phyloP scores from a whole-genome alignment of 163 green algal genomes.

The Chloroidium sp. region DNA sequence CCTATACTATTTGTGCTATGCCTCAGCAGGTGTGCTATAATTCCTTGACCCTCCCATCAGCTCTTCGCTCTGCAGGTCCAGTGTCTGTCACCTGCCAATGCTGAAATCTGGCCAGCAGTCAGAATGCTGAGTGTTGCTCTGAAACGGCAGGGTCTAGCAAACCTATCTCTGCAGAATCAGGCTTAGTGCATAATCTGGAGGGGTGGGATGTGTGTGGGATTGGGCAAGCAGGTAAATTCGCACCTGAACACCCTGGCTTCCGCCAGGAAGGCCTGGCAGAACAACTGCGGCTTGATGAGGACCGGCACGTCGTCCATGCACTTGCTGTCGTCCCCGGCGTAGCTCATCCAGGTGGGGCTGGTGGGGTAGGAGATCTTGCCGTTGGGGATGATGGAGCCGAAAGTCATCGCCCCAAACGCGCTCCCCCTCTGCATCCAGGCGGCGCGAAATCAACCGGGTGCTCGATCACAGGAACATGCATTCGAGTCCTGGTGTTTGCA shows the following conservation, averaged over 20 bases:
- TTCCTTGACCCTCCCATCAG: no score
- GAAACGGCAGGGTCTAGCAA: no score
- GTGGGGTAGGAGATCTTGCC: conserved; percentile 5
- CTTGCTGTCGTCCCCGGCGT: conserved; percentile 5
- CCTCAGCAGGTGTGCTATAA: no score
- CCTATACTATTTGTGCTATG: no score
- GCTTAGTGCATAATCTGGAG: no score
- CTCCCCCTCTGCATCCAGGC: neutral
- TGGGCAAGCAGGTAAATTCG: neutral
- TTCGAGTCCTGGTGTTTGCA: neutral
- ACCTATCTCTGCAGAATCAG: no score
- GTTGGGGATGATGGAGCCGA: conserved; percentile 3
- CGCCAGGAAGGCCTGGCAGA: conserved; percentile 10
- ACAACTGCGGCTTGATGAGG: conserved; percentile 1
- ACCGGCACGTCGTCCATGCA: conserved; percentile 10
- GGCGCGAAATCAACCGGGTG: neutral
- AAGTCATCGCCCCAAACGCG: conserved; percentile 6
- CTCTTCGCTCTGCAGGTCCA: no score
- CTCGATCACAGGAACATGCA: neutral
- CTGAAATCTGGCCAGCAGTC: no score
- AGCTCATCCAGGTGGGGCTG: conserved; percentile 12
- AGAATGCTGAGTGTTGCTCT: no score
- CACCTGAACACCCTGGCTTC: conserved; percentile 9
- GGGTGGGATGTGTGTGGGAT: no score
- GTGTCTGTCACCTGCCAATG: no score